A percentile compares a stretch with the other conserved stretches of the same genome.
Conservation (phyloP, 352 stramenopile genomes). For the Phytophthora ramorum region DNA sequence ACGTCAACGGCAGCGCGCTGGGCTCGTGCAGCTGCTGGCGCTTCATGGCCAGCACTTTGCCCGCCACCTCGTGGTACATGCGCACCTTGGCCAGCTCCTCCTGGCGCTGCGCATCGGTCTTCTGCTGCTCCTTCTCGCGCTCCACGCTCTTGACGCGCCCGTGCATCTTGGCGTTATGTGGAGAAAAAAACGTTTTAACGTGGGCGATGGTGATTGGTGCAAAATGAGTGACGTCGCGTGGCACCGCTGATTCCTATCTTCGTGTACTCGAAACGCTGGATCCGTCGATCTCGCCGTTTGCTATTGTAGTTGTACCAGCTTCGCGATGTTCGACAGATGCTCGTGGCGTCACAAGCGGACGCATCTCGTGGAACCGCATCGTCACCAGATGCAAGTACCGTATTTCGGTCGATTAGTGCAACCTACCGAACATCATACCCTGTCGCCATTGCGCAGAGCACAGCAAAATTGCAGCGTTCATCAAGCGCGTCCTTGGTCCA, state of each 20-base stretch:
- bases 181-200: background rate
- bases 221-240: background rate
- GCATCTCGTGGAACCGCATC: conserved; percentile 9
- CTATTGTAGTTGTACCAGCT: background rate
- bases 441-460: background rate
- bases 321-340: too few species aligned
- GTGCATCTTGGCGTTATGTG: conserved; percentile 46
- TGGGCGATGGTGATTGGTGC: background rate
- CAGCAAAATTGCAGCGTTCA: background rate
- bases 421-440: background rate
- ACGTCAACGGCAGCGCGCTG: conserved; percentile 82
- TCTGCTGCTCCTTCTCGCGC: conserved; percentile 73
- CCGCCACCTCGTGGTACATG: conserved; percentile 82
- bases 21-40: conserved; percentile 54
- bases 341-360: background rate
- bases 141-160: conserved; percentile 80
- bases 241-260: too few species aligned
- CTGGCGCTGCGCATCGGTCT: conserved; percentile 66
- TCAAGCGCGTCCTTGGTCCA: background rate
- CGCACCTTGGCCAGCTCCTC: conserved; percentile 71
- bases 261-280: too few species aligned
- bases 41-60: conserved; percentile 75
- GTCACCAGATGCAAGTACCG: conserved; percentile 1
- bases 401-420: background rate
- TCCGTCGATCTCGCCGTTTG: background rate